These are phyloP conservation scores for Lindgomyces ingoldianus DNA, from an alignment of 495 filamentous ascomycete species.

Conservation along the genomic window DNA sequence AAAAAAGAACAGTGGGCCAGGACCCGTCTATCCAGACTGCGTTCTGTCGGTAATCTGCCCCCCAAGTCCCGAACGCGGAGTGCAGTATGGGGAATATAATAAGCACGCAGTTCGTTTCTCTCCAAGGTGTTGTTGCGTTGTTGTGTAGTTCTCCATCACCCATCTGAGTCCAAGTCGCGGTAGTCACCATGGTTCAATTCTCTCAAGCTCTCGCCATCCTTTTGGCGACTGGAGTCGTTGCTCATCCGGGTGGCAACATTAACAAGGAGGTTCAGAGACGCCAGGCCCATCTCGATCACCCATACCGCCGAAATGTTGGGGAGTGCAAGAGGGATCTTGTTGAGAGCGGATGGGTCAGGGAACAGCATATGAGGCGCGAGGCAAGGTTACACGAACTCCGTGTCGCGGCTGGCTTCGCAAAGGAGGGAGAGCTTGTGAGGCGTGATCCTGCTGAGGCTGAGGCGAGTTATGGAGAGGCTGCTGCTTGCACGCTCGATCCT, in stretches of 20 bases:
- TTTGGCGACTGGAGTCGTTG: conserved; percentile 27
- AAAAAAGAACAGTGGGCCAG: neutral
- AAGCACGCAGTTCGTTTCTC: conserved; percentile 1
- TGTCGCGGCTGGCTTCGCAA: conserved; percentile 31
- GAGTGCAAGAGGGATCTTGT: conserved; percentile 31
- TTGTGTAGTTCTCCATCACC: neutral
- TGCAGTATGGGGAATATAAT: conserved; percentile 22
- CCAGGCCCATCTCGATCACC: conserved; percentile 34
- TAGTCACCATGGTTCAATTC: conserved; percentile 27
- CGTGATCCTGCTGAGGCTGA: conserved; percentile 23
- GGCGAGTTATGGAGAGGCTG: conserved; percentile 14
- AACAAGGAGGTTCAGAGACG: conserved; percentile 29
- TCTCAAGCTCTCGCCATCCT: conserved; percentile 28
- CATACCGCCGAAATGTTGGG: conserved; percentile 18
- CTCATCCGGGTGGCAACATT: conserved; percentile 28
- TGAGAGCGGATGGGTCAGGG: conserved; percentile 32
- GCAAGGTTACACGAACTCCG: conserved; percentile 31
- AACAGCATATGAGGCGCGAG: conserved; percentile 30
- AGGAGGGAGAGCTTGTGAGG: conserved; percentile 17
- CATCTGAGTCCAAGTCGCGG: neutral
- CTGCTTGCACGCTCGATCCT: conserved; percentile 35
- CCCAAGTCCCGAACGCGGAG: conserved; percentile 3
- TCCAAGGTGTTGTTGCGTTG: neutral
- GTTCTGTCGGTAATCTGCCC: neutral
- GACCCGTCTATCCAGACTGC: conserved; percentile 13